Base-by-base conservation (phyloP, 192 early-diverging fungal species). In the Jimgerdemannia lactiflua region DNA sequence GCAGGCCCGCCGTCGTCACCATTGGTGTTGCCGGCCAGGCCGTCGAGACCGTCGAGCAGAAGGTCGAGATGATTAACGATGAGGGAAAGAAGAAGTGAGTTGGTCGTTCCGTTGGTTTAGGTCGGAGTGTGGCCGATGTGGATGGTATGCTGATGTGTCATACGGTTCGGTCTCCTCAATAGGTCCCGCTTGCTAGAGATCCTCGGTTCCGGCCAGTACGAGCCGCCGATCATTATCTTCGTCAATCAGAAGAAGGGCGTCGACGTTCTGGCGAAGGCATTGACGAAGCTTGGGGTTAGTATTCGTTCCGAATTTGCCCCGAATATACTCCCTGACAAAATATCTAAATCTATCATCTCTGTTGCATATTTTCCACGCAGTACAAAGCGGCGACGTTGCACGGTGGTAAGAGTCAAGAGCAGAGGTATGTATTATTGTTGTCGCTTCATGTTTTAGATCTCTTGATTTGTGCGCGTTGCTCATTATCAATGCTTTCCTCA, bases 21-120 rank as follows among this genome's bases (percentile, higher is more conserved):
- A 97, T 99, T 78, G 98, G 98, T 83, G 93, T 89, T 0, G 98
- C 95, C 10, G 98, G 98, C 75, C 93, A 99, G 83, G 96, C 96
- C 6, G 98, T 97, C 19, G 94, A 96, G 78, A 93, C 94, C 42
- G 97, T 99, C 11, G 95, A 98, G 82, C 98, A 99, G 86, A 85
- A 92, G 6, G 94, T 95, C 10, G 97, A 99, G 83, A 94, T 98
- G 88, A 88, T 99, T 65, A 85, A 78, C 74, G 93, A 95, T 77
- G 92, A 94, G 73, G 88, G 89, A 75, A 91, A 84, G 88, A 99
- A 92, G 91, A 96, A 87, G 89, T 90, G 84, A 75, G 78, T 72
- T 11, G 3, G 10, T 11, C 20, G 10, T 43, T 19, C 20, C 39
- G 41, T 44, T 39, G 63, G 42, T 64, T 42, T 4, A 39, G 43